These are phyloP conservation scores for Panaeolus cyanescens DNA, from an alignment of 768 basidiomycete species.

Conservation along the genomic window DNA sequence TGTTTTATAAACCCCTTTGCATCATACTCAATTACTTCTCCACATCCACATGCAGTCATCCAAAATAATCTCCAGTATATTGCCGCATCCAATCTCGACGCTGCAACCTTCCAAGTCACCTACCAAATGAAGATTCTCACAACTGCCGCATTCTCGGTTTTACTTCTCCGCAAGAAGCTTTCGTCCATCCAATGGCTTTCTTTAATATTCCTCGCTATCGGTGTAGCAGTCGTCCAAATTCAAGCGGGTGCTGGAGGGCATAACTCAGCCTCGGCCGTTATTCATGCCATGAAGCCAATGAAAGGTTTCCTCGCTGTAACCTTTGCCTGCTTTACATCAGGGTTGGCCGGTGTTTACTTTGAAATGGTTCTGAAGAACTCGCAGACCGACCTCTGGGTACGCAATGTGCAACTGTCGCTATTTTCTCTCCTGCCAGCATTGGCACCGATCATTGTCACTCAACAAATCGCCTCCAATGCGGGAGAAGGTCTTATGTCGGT, in stretches of 20 bases:
- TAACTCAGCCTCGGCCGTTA: constrained; percentile 18
- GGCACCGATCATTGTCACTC: constrained; percentile 68
- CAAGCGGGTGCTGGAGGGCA: constrained; percentile 50
- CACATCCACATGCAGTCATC: constrained; percentile 50
- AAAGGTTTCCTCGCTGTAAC: constrained; percentile 90
- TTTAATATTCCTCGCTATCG: constrained; percentile 81
- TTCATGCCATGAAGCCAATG: constrained; percentile 72
- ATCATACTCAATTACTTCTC: neutral
- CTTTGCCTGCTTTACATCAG: constrained; percentile 92
- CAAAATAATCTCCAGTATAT: constrained; percentile 97
- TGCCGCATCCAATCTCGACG: constrained; percentile 90
- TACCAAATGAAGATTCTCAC: constrained; percentile 99
- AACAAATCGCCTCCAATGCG: constrained; percentile 20
- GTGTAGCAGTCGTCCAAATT: constrained; percentile 88
- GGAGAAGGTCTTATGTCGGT: constrained; percentile 44
- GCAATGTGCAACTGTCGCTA: constrained; percentile 93
- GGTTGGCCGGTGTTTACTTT: constrained; percentile 96
- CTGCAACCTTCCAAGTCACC: constrained; percentile 95
- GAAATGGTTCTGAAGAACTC: constrained; percentile 96
- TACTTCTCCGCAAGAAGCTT: constrained; percentile 78
- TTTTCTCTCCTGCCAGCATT: constrained; percentile 92
- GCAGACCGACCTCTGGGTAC: constrained; percentile 90
- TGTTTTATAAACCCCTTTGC: neutral
- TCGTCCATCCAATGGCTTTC: constrained; percentile 81
- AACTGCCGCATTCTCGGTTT: constrained; percentile 86